Evolutionary conservation across 2,329 filamentous ascomycete species (phyloP).

Genomic region (Pseudogymnoascus verrucosus): DNA sequence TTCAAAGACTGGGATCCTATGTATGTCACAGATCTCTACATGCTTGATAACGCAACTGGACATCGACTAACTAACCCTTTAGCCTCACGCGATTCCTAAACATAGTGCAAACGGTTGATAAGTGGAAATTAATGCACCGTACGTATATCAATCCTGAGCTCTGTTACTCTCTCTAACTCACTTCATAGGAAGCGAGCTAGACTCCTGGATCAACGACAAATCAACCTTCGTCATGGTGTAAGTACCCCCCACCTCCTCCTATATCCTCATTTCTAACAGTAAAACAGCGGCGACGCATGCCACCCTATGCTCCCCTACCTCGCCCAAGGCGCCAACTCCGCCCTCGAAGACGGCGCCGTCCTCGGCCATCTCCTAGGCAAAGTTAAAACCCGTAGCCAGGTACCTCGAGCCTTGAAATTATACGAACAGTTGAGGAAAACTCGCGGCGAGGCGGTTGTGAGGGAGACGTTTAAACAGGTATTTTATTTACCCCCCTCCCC

Average conservation of each 20-base stretch:
- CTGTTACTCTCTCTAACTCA: neutral
- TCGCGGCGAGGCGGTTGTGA: conserved; percentile 40
- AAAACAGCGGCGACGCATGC: conserved; percentile 46
- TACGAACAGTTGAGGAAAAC: conserved; percentile 43
- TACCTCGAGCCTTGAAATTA: conserved; percentile 19
- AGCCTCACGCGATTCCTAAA: conserved; percentile 51
- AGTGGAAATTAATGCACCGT: neutral
- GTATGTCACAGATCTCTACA: neutral
- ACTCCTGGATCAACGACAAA: conserved; percentile 43
- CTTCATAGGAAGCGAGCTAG: neutral
- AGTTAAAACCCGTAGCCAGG: conserved; percentile 33
- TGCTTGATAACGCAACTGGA: neutral
- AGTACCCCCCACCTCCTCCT: conserved; percentile 49
- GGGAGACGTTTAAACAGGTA: neutral
- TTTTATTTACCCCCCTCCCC: neutral
- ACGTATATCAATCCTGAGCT: neutral
- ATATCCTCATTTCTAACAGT: conserved; percentile 45
- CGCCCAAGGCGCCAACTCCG: conserved; percentile 47
- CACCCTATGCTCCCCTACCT: conserved; percentile 59
- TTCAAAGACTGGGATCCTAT: conserved; percentile 38
- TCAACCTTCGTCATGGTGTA: conserved; percentile 48
- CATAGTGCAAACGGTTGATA: conserved; percentile 35
- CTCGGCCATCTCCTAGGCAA: conserved; percentile 44
- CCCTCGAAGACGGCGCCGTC: conserved; percentile 49
- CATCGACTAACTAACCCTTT: conserved; percentile 30